Conservation (phyloP, 148 eudicot species). For the Drosera capensis region DNA sequence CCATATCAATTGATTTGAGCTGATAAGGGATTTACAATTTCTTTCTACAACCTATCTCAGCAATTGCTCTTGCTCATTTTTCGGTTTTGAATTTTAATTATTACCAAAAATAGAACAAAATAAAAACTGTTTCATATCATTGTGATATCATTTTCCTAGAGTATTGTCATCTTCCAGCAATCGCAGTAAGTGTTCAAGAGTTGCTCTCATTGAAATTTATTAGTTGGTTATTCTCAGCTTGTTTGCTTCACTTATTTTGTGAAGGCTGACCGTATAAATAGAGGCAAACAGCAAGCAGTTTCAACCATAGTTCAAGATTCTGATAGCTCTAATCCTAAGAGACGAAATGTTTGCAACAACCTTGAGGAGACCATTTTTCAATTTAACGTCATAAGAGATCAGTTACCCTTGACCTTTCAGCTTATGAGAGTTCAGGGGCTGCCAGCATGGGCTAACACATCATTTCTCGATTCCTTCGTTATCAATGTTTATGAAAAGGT, state of each 20-base stretch:
- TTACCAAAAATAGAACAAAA: conserved; percentile 12
- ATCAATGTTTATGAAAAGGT: conserved; percentile 59
- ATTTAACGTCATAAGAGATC: conserved; percentile 34
- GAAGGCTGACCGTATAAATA: conserved; percentile 15
- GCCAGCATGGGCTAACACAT: conserved; percentile 73
- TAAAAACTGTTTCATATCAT: conserved; percentile 2
- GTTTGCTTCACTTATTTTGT: not conserved
- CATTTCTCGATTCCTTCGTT: conserved; percentile 60
- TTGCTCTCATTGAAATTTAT: not conserved
- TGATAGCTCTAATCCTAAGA: conserved; percentile 7
- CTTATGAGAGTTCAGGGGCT: conserved; percentile 68
- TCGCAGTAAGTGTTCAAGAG: not conserved
- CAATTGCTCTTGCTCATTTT: too few relatives aligned
- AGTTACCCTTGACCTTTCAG: conserved; percentile 49
- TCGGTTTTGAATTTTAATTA: too few relatives aligned
- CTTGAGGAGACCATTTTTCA: conserved; percentile 39
- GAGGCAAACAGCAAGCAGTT: conserved; percentile 13
- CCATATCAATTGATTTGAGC: too few relatives aligned
- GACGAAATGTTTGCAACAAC: conserved; percentile 4
- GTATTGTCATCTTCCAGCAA: not conserved
- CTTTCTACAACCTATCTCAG: too few relatives aligned
- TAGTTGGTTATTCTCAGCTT: not conserved
- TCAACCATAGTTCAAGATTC: conserved; percentile 8
- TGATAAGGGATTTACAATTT: too few relatives aligned
- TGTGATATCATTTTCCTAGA: not conserved